Evolutionary conservation across 129 eudicot genomes (phyloP), one percentile per base, ranked within the genome.

Genomic region (Apium graveolens): DNA sequence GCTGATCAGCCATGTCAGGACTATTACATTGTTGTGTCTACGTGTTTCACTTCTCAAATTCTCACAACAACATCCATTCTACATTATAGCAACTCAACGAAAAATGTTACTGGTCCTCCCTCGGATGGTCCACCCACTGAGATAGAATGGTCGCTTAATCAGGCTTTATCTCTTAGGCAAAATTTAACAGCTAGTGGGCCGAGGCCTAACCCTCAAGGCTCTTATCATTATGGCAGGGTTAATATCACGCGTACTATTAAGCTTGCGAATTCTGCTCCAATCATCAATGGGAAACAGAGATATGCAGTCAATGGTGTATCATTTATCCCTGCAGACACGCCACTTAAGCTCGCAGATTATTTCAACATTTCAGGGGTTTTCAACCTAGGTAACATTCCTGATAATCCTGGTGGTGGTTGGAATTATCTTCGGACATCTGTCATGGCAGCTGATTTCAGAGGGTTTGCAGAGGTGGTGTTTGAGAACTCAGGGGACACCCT

Each of bases 131-230:
- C 97, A 11, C 83, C 90, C 10, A 78, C 68, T 35, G 83, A 89
- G 73, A 76, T 86, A 27, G 92, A 87, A 55, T 91, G 97, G 97
- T 91, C 97, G 24, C 70, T 89, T 10, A 86, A 89, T 65, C 97
- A 91, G 80, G 97, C 97, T 9, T 84, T 89, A 45, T 87, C 97
- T 10, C 76, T 91, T 76, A 90, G 96, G 86, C 90, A 85, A 80
- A 89, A 91, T 81, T 80, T 91, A 66, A 84, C 97, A 12, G 97
- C 97, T 12, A 91, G 91, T 87, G 97, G 95, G 57, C 95, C 97
- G 9, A 86, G 97, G 75, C 97, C 97, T 1, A 91, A 91, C 79
- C 92, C 94, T 21, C 97, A 91, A 83, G 97, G 97, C 14, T 91
- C 97, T 1, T 91, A 85, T 85, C 97, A 87, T 39, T 91, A 91